Evolutionary conservation across 768 basidiomycete genomes (phyloP).

Genomic region (Hygrophorus pudorinus): DNA sequence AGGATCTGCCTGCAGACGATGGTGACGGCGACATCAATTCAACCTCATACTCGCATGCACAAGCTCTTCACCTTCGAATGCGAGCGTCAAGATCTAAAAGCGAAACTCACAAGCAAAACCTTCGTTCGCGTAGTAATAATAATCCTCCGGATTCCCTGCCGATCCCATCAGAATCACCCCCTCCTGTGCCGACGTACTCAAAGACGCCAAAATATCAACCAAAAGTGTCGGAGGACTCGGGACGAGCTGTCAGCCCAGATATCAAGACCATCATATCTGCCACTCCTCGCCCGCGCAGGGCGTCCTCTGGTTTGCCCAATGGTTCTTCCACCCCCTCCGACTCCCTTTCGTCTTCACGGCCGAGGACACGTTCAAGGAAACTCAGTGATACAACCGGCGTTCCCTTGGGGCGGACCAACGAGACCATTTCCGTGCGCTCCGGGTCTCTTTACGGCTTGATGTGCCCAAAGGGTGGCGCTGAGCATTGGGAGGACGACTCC

Average conservation of each 20-base stretch:
- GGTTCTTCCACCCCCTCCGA: neutral
- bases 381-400: no score
- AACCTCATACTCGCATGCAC: neutral
- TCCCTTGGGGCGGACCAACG: no score
- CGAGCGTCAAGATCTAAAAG: slow-evolving; percentile 16
- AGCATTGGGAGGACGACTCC: neutral
- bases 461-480: neutral
- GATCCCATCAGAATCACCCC: slow-evolving; percentile 2
- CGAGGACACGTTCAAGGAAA: no score
- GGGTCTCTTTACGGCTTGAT: neutral
- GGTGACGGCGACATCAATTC: slow-evolving; percentile 10
- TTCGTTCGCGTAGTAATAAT: slow-evolving; percentile 11
- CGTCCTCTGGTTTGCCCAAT: slow-evolving; percentile 3
- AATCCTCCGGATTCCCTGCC: neutral
- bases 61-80: slow-evolving; percentile 13
- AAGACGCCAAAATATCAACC: no score
- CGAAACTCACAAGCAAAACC: slow-evolving; percentile 15
- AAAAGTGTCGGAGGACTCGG: neutral
- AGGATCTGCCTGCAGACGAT: slow-evolving; percentile 18
- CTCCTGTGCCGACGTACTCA: no score
- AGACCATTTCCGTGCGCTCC: neutral
- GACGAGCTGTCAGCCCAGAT: slow-evolving; percentile 23
- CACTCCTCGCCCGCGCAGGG: slow-evolving; percentile 24
- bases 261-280: slow-evolving; percentile 28
- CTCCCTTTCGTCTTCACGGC: neutral